Percentiles rank a stretch among this genome's conserved stretches.
These are phyloP conservation scores for Drechslerella stenobrocha DNA, from an alignment of 2,329 filamentous ascomycete genomes.

Conservation along the genomic window DNA sequence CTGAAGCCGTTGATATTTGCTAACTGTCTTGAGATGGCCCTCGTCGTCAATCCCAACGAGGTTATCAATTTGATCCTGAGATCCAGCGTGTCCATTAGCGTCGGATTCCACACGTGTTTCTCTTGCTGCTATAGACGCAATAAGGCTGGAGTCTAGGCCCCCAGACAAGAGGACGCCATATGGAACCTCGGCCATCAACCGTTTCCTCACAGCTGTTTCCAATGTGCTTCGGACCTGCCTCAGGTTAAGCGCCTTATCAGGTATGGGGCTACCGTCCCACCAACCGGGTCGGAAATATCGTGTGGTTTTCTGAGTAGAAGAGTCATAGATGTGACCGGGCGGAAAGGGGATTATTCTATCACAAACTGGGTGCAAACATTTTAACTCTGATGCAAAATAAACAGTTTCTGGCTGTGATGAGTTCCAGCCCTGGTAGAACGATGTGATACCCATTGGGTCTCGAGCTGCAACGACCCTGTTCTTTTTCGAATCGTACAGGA, in stretches of 20 bases:
- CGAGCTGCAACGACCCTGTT: constrained; percentile 91
- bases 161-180: constrained; percentile 95
- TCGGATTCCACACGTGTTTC: constrained; percentile 78
- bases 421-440: constrained; percentile 92
- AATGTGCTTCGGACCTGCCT: constrained; percentile 78
- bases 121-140: constrained; percentile 91
- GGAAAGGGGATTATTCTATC: constrained; percentile 94
- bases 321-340: constrained; percentile 94
- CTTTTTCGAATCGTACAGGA: constrained; percentile 92
- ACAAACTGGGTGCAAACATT: constrained; percentile 88
- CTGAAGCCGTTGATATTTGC: constrained; percentile 91
- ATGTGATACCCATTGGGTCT: constrained; percentile 95
- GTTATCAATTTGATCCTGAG: constrained; percentile 63
- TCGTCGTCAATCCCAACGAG: constrained; percentile 94
- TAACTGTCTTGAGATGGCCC: constrained; percentile 83
- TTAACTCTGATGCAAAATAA: constrained; percentile 97
- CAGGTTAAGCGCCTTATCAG: constrained; percentile 77
- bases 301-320: constrained; percentile 78
- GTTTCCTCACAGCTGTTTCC: constrained; percentile 90
- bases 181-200: constrained; percentile 97
- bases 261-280: constrained; percentile 82
- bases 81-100: constrained; percentile 57
- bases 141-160: constrained; percentile 91
- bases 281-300: constrained; percentile 90
- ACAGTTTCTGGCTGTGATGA: constrained; percentile 79